phyloP scores from a whole-genome alignment of 768 basidiomycete genomes.

The Agrocybe praecox region DNA sequence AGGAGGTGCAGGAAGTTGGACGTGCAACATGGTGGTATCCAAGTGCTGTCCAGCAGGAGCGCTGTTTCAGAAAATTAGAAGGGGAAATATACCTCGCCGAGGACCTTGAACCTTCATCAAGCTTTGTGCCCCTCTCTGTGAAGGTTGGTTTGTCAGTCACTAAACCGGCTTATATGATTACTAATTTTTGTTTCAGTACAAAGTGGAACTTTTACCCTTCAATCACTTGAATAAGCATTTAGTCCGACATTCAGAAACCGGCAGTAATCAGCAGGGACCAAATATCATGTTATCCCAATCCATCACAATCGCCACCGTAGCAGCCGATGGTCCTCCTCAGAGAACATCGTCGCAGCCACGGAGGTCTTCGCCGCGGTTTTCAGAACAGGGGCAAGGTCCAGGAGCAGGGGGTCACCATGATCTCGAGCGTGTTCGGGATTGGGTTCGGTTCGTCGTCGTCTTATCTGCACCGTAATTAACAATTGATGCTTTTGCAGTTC shows the following conservation, averaged over 20 bases:
- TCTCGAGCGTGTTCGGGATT: not conserved
- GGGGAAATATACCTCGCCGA: constrained; percentile 23
- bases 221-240: not conserved
- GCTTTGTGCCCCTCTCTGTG: constrained; percentile 10
- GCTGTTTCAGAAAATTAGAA: constrained; percentile 11
- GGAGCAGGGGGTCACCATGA: not conserved
- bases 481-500: not conserved
- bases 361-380: not conserved
- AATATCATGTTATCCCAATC: not conserved
- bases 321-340: constrained; percentile 10
- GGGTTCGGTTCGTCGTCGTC: not conserved
- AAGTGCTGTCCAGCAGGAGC: constrained; percentile 5
- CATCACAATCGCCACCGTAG: constrained; percentile 15
- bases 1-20: constrained; percentile 9
- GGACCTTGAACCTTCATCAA: constrained; percentile 16
- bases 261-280: not conserved
- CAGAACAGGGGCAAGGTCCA: not conserved
- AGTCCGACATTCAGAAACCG: not conserved
- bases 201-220: constrained; percentile 15
- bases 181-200: constrained; percentile 10
- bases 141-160: constrained; percentile 11
- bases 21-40: constrained; percentile 15
- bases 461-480: not conserved
- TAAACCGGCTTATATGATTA: not conserved
- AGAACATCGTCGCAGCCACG: constrained; percentile 5